phyloP scores from a whole-genome alignment of 805 yeast genomes.

The Saccharomyces kudriavzevii region DNA sequence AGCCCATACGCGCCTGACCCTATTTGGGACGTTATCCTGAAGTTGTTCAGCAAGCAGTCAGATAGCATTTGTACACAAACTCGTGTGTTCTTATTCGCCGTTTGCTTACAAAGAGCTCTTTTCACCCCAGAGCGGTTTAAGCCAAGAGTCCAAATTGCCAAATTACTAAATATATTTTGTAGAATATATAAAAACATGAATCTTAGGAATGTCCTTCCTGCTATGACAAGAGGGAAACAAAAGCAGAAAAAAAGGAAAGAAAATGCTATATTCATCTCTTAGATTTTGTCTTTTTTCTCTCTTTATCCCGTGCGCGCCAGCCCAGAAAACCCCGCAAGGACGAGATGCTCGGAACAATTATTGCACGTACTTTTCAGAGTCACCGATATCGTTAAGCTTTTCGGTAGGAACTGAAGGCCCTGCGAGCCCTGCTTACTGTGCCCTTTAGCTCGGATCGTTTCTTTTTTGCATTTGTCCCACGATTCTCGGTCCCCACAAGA shows the following conservation, averaged over 20 bases:
- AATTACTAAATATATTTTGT: not conserved
- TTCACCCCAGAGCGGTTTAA: not conserved
- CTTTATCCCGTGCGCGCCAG: not conserved
- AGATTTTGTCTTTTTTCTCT: not conserved
- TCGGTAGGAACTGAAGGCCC: not conserved
- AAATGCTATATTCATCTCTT: not conserved
- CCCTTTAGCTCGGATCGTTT: not conserved
- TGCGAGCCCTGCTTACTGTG: not conserved
- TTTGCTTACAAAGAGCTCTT: not conserved
- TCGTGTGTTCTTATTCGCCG: not conserved
- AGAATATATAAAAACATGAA: not conserved
- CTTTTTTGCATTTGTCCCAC: not conserved
- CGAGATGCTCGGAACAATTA: not conserved
- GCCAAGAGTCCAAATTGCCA: not conserved
- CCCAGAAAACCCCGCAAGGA: not conserved
- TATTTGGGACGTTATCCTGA: slow-evolving; percentile 17
- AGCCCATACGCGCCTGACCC: slow-evolving; percentile 87
- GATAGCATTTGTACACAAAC: slow-evolving; percentile 9
- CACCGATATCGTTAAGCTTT: not conserved
- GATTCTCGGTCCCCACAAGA: not conserved
- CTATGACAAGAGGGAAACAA: not conserved
- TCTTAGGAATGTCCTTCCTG: not conserved
- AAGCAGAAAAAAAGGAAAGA: not conserved
- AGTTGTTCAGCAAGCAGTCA: slow-evolving; percentile 25
- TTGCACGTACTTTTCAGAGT: not conserved